A percentile compares a stretch with the other conserved stretches of the same genome.
These are phyloP conservation scores for Verruconis gallopava DNA, from an alignment of 2,329 filamentous ascomycete species.

Conservation along the genomic window DNA sequence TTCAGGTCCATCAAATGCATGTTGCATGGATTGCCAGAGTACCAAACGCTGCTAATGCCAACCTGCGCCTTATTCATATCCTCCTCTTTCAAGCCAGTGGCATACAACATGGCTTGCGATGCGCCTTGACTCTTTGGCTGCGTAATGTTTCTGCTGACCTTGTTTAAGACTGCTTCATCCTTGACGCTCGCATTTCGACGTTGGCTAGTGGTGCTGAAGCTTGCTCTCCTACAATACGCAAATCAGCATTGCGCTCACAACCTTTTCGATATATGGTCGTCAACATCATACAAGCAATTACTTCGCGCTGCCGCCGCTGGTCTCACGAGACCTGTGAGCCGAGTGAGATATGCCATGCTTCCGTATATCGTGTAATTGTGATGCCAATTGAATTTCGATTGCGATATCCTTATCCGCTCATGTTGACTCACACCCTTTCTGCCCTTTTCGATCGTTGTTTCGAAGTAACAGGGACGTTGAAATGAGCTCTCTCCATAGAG, in stretches of 20 bases:
- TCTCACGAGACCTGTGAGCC: not conserved
- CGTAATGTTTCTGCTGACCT: slow-evolving; percentile 71
- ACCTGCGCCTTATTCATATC: slow-evolving; percentile 97
- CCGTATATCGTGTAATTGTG: too few species aligned
- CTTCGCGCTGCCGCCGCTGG: not conserved
- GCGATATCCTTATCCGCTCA: not conserved
- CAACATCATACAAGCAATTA: not conserved
- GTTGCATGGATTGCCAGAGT: slow-evolving; percentile 95
- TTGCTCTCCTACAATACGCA: slow-evolving; percentile 2
- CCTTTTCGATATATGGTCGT: not conserved
- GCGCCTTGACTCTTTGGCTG: slow-evolving; percentile 97
- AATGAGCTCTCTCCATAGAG: too few species aligned
- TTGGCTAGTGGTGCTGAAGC: slow-evolving; percentile 8
- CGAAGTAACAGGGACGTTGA: not conserved
- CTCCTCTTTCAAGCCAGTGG: slow-evolving; percentile 70
- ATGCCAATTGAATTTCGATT: not conserved
- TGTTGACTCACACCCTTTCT: not conserved
- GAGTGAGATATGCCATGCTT: not conserved
- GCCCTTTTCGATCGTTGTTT: not conserved
- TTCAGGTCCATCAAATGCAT: slow-evolving; percentile 95
- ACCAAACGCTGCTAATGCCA: slow-evolving; percentile 97
- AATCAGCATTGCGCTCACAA: too few species aligned
- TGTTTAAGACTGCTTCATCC: slow-evolving; percentile 42
- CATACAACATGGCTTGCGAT: slow-evolving; percentile 98
- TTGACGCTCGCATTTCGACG: slow-evolving; percentile 1